These are phyloP conservation scores for Ballota nigra DNA, from an alignment of 257 asterid genomes.

Conservation along the genomic window DNA sequence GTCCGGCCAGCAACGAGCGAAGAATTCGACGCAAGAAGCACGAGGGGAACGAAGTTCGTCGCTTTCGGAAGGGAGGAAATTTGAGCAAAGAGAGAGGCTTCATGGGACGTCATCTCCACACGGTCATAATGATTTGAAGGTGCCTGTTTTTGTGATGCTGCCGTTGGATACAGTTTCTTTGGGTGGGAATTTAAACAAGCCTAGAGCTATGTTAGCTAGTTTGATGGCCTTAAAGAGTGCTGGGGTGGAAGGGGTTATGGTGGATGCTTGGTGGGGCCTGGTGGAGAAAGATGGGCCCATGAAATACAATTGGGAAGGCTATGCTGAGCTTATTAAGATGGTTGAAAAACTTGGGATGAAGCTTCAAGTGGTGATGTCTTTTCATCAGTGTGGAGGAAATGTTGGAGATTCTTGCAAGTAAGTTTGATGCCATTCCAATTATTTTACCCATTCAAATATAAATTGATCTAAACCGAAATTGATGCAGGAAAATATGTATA, in stretches of 20 bases:
- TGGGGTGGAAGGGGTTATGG: constrained; percentile 93
- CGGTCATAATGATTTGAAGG: constrained; percentile 35
- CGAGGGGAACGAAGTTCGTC: constrained; percentile 18
- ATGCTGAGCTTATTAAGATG: constrained; percentile 73
- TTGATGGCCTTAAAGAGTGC: constrained; percentile 81
- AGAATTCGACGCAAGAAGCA: constrained; percentile 39
- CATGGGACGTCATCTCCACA: constrained; percentile 42
- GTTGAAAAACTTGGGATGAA: constrained; percentile 68
- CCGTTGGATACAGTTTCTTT: constrained; percentile 72
- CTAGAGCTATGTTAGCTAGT: constrained; percentile 76
- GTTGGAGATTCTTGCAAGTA: constrained; percentile 96
- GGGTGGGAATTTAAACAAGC: constrained; percentile 62
- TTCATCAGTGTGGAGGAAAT: constrained; percentile 92
- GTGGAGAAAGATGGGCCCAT: constrained; percentile 88
- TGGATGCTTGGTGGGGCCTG: constrained; percentile 97
- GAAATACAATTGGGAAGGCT: constrained; percentile 89
- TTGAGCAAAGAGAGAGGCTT: constrained; percentile 46
- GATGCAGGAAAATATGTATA: too few relatives aligned
- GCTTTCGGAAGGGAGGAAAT: constrained; percentile 25
- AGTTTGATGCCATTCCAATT: neutral
- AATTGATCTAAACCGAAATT: too few relatives aligned
- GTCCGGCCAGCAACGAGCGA: constrained; percentile 45
- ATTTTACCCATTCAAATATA: too few relatives aligned
- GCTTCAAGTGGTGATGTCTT: constrained; percentile 90
- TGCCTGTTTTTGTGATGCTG: constrained; percentile 84